Percentiles rank a stretch among this genome's conserved stretches.
phyloP scores from a whole-genome alignment of 1,284 basidiomycete species.

The Cutaneotrichosporon sp. region DNA sequence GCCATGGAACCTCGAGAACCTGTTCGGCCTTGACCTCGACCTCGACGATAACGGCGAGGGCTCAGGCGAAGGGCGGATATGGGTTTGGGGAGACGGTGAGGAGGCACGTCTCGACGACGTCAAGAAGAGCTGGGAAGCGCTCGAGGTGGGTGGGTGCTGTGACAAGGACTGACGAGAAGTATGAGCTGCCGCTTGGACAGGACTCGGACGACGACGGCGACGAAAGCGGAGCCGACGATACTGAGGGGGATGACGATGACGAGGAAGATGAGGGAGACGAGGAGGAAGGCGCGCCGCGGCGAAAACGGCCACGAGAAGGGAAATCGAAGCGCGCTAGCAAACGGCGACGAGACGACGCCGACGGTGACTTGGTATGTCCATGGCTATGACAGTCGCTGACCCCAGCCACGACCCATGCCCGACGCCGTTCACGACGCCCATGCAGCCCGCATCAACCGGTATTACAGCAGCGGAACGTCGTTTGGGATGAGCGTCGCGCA shows the following conservation, averaged over 20 bases:
- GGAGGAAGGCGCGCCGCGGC: constrained; percentile 32
- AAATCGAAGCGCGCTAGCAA: constrained; percentile 2
- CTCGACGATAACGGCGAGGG: constrained; percentile 32
- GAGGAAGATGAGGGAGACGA: constrained; percentile 41
- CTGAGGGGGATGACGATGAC: constrained; percentile 51
- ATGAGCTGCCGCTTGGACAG: constrained; percentile 25
- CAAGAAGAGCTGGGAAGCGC: constrained; percentile 55
- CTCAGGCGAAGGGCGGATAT: constrained; percentile 57
- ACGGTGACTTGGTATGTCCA: constrained; percentile 15
- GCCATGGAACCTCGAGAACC: constrained; percentile 81
- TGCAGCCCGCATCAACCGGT: constrained; percentile 63
- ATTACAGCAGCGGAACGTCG: constrained; percentile 80
- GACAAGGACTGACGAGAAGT: constrained; percentile 17
- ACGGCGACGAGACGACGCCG: constrained; percentile 29
- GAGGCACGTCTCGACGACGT: constrained; percentile 55
- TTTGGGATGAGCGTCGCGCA: constrained; percentile 85
- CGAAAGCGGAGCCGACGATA: too few relatives aligned
- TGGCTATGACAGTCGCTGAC: constrained; percentile 6
- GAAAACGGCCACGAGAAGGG: constrained; percentile 55
- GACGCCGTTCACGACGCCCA: constrained; percentile 64
- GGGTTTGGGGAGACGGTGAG: constrained; percentile 84
- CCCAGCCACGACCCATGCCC: constrained; percentile 54
- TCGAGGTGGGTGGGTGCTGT: constrained; percentile 56
- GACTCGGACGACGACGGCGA: constrained; percentile 47
- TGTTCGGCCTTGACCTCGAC: constrained; percentile 62